Evolutionary conservation across 2,329 filamentous ascomycete genomes (phyloP), one percentile per base, ranked within the genome.

Genomic region (Periglandula ipomoeae): DNA sequence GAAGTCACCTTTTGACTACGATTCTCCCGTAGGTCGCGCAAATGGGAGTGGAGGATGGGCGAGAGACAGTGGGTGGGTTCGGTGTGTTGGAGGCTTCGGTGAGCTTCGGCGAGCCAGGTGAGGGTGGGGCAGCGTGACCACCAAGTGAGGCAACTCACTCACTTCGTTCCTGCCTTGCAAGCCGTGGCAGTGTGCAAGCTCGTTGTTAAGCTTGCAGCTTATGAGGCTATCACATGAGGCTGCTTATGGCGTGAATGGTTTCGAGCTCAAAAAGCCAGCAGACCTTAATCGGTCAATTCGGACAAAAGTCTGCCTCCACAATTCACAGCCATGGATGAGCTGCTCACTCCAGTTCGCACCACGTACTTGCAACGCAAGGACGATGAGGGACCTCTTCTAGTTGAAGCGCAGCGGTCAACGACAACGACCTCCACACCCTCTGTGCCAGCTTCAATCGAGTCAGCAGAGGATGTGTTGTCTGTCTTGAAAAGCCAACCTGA

Each of bases 401-500:
- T 63, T 42, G 59, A 70, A 39, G 61, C 67, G n/a, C 63, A 60
- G 26, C 49, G 60, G 24, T 27, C 38, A 30, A 34, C 52, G 6
- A 55, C 52, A 22, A 44, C 43, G 47, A 17, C 44, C 22, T 48
- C 43, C 45, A n/a, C 45, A 41, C 27, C 20, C 9, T 24, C 46
- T 7, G 44, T 55, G 42, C 10, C 44, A 11, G 41, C 47, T 15
- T 30, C 22, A 35, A 48, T 61, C 47, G 34, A 70, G 61, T 47
- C 66, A 58, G 17, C 54, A 6, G 71, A 76, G 35, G 77, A 81
- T 51, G 78, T 74, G 9, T 64, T 87, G n/a, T 72, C 81, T 37
- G 67, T 70, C 3, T 66, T 89, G 11, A 81, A 74, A 53, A 71
- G 66, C 37, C 76, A 88, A 55, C 85, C 85, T 3, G 75, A 78